These are phyloP conservation scores for Lablab purpureus DNA, from an alignment of 306 rosid species.

Conservation along the genomic window DNA sequence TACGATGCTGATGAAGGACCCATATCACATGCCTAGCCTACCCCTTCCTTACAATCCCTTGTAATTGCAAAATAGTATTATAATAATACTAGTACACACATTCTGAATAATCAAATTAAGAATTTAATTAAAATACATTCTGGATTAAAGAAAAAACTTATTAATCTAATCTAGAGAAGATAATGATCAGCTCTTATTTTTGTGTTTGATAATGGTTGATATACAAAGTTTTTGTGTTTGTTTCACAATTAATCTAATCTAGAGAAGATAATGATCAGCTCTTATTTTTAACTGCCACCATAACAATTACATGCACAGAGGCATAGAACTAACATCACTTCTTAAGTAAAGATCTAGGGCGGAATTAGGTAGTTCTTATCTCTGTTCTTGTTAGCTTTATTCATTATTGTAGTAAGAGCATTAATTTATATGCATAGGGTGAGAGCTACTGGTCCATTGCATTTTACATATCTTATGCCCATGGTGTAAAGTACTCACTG, in stretches of 20 bases:
- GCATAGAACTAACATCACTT: neutral
- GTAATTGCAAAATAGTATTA: neutral
- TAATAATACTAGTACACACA: neutral
- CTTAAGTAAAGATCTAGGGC: conserved; percentile 4
- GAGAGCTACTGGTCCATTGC: conserved; percentile 36
- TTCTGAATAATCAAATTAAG: too few species aligned
- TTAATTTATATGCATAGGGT: conserved; percentile 16
- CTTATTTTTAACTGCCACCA: conserved; percentile 28
- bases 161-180: too few species aligned
- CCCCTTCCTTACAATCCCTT: conserved; percentile 22
- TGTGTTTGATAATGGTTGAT: too few species aligned
- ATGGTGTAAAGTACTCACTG: conserved; percentile 37
- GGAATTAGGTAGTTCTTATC: conserved; percentile 24
- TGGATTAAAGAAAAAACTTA: too few species aligned
- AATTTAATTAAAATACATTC: too few species aligned
- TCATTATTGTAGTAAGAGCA: conserved; percentile 22
- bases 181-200: too few species aligned
- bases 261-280: neutral
- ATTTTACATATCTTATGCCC: conserved; percentile 37
- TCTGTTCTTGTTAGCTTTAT: neutral
- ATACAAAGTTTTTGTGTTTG: conserved; percentile 19
- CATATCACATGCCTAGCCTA: conserved; percentile 41
- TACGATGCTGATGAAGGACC: conserved; percentile 38
- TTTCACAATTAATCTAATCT: conserved; percentile 2
- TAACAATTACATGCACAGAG: conserved; percentile 6